Conservation (phyloP, 768 basidiomycete genomes). For the Coprinopsis cinerea region DNA sequence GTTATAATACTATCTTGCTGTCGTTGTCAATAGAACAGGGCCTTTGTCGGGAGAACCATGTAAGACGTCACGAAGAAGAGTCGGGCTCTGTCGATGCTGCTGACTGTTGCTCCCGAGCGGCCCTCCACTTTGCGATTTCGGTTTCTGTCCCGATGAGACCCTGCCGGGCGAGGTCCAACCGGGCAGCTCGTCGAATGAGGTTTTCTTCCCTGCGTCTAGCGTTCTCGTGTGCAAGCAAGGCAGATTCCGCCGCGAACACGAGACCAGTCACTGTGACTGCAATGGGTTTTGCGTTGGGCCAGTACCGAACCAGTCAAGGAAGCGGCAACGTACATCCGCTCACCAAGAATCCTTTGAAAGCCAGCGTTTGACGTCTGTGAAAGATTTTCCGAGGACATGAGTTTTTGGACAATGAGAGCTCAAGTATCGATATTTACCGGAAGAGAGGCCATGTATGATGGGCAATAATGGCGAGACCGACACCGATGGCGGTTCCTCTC, state of each 20-base stretch:
- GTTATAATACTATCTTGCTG: too few relatives aligned
- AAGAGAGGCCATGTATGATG: slow-evolving; percentile 73
- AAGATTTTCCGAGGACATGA: not conserved
- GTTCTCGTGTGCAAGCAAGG: slow-evolving; percentile 66
- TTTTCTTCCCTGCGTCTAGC: slow-evolving; percentile 63
- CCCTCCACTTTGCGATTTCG: slow-evolving; percentile 78
- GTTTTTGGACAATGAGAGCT: not conserved
- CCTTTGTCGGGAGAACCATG: too few relatives aligned
- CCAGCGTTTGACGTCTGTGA: slow-evolving; percentile 67
- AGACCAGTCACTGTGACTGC: slow-evolving; percentile 62
- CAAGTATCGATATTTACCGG: slow-evolving; percentile 35
- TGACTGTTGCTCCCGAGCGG: slow-evolving; percentile 16
- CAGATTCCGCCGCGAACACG: slow-evolving; percentile 70
- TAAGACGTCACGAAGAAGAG: not conserved
- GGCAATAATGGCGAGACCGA: slow-evolving; percentile 55
- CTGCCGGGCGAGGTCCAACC: slow-evolving; percentile 65
- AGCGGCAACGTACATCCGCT: slow-evolving; percentile 51
- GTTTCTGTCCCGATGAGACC: slow-evolving; percentile 80
- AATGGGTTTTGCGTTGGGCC: not conserved
- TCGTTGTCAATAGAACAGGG: too few relatives aligned
- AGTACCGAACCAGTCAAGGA: not conserved
- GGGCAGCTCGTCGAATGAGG: slow-evolving; percentile 63
- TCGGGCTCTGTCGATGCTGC: not conserved
- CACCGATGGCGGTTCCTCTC: slow-evolving; percentile 45
- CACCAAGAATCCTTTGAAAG: slow-evolving; percentile 77